Base-by-base conservation (phyloP, 805 yeast species). In the Teunomyces cretensis region DNA sequence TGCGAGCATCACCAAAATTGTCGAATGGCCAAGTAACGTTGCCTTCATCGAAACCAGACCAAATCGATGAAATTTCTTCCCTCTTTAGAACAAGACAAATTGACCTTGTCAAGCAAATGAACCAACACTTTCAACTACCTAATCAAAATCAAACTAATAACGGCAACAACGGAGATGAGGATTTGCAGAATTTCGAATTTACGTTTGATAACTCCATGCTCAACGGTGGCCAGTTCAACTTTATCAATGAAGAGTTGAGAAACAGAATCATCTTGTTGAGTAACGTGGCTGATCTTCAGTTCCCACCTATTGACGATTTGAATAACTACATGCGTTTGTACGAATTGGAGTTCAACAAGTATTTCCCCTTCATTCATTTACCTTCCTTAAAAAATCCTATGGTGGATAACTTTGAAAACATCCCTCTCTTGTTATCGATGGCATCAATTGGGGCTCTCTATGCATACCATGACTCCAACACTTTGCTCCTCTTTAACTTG, bases 391-490 rank as follows among this genome's bases (percentile, higher is more conserved):
- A 62, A 39, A 63, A 59, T 40, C 68, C 73, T 1, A 53, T 56
- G 60, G 67, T 61, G n/a, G 68, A 68, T 39, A 64, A 62, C 46
- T 69, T 68, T 71, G 67, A 75, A 60, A 59, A 75, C 64, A 62
- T 82, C 60, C 91, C 96, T 2, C 72, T 91, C 38, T 61, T 88
- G 5, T 68, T 90, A 44, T 81, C 95, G 2, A 86, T 90, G 79
- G 86, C 94, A 1, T 84, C 96, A 12, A 80, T 91, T 46, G 98
- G 98, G 35, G 96, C 97, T 0, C 72, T 91, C 16, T 88, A 87
- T 57, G 81, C 88, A 0, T 88, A 86, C 65, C 90, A 86, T 56
- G 86, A 89, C 27, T 68, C 83, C 30, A 87, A 87, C 58, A 87
- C 96, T 0, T 74, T 84, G 54, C 70, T 86, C 8, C 64, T 86